Evolutionary conservation across 495 filamentous ascomycete genomes (phyloP).

Genomic region (Trichoderma erinaceum): DNA sequence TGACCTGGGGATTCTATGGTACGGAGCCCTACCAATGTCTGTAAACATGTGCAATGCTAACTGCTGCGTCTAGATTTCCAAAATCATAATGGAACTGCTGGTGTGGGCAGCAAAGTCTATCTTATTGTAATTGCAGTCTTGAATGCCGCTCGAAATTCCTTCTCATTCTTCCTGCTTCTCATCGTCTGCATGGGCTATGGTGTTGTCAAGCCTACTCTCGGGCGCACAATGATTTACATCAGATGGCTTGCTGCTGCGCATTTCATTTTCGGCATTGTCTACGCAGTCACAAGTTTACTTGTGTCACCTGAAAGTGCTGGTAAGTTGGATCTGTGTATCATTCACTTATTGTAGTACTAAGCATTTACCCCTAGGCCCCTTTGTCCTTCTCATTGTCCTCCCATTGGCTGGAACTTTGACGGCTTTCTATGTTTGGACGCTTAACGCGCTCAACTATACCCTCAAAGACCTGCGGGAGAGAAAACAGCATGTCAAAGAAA

Average conservation of each 20-base stretch:
- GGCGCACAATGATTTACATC: constrained; percentile 89
- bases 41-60: constrained; percentile 18
- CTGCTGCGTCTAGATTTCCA: constrained; percentile 60
- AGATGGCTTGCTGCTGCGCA: constrained; percentile 85
- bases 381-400: constrained; percentile 92
- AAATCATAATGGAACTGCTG: constrained; percentile 74
- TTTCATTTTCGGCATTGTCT: constrained; percentile 92
- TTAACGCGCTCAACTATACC: constrained; percentile 88
- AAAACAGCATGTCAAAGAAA: constrained; percentile 86
- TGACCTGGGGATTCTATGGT: constrained; percentile 97
- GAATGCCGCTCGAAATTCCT: constrained; percentile 90
- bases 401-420: constrained; percentile 89
- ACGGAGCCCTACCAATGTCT: constrained; percentile 16
- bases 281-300: constrained; percentile 81
- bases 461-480: constrained; percentile 93
- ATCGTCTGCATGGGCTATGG: constrained; percentile 99
- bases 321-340: constrained; percentile 20
- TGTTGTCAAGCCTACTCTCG: constrained; percentile 91
- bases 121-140: constrained; percentile 87
- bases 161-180: constrained; percentile 96
- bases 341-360: neutral
- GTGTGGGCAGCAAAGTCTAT: constrained; percentile 72
- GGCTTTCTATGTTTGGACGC: constrained; percentile 97
- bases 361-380: constrained; percentile 50
- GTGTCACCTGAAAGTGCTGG: constrained; percentile 73